Evolutionary conservation across 2,329 filamentous ascomycete species (phyloP), one percentile per base, ranked within the genome.

Genomic region (Penicillium brevicompactum): DNA sequence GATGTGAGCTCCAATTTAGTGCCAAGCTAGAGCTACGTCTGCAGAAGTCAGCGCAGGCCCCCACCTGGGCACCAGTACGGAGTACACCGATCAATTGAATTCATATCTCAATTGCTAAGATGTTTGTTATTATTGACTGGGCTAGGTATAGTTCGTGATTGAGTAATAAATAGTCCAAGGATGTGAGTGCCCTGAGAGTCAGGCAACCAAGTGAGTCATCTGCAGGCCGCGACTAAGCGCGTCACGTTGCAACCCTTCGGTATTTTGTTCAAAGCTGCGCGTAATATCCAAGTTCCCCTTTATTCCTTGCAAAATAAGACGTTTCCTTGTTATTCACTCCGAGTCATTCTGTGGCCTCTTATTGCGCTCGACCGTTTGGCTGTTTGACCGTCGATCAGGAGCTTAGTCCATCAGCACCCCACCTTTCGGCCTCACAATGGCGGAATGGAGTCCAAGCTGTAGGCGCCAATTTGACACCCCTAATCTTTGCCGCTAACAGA

Each of bases 361-460:
- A 13, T 41, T 14, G 16, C 22, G 10, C 32, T 30, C 21, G 14
- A 22, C 30, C 46, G 27, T 27, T 27, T 27, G 5, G 24, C 8
- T 5, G 10, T 45, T 30, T 30, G 14, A 22, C 30, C 41, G 27
- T 4, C 13, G 21, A n/a, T 31, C 30, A 45, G 6, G 8, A 22
- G 7, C 13, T n/a, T 16, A 47, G 21, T 14, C 11, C 16, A 50
- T 44, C 21, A 45, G 10, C 16, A 42, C 50, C 27, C 46, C 49
- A 49, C 32, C 18, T 45, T 22, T 38, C 16, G 32, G 34, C 31
- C 30, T 45, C 44, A 40, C 27, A 52, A 67, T 72, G 69, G 57
- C 59, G 22, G 62, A 70, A 52, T 72, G 70, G 69, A 70, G 48
- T 43, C 67, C 68, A 42, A 62, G 56, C 41, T 70, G 68, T 71